These are phyloP conservation scores for Picea sitchensis DNA, from an alignment of 75 land plant genomes.

Conservation along the genomic window DNA sequence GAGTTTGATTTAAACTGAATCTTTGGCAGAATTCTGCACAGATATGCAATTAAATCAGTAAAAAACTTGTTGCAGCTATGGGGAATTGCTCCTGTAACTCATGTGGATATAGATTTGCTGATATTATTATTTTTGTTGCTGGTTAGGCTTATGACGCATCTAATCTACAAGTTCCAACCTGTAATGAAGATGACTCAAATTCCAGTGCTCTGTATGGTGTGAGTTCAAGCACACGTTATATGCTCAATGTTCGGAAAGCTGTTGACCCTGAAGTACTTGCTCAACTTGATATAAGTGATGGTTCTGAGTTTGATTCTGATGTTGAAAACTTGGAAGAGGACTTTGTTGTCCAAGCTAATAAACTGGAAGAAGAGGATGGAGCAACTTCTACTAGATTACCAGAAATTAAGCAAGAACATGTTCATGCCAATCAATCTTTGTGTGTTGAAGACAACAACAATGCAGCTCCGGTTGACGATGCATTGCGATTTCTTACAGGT, in stretches of 20 bases:
- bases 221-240: conserved; percentile 40
- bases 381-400: not conserved
- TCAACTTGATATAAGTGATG: conserved; percentile 58
- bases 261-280: conserved; percentile 82
- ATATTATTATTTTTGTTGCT: not conserved
- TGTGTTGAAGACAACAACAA: not conserved
- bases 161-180: conserved; percentile 32
- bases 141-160: conserved; percentile 90
- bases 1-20: too few relatives aligned
- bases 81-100: too few relatives aligned
- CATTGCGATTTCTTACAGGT: not conserved
- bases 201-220: conserved; percentile 27
- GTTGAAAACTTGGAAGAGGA: conserved; percentile 92
- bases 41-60: not conserved
- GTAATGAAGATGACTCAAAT: conserved; percentile 17
- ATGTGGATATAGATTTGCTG: not conserved
- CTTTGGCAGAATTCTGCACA: not conserved
- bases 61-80: not conserved
- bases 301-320: conserved; percentile 62
- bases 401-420: conserved; percentile 3
- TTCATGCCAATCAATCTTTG: not conserved
- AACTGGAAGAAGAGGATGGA: conserved; percentile 14
- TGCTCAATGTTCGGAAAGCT: conserved; percentile 43
- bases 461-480: not conserved
- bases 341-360: conserved; percentile 70